These are phyloP conservation scores for Rhynchospora tenuis DNA, from an alignment of 176 grass and related monocot species.

Conservation along the genomic window DNA sequence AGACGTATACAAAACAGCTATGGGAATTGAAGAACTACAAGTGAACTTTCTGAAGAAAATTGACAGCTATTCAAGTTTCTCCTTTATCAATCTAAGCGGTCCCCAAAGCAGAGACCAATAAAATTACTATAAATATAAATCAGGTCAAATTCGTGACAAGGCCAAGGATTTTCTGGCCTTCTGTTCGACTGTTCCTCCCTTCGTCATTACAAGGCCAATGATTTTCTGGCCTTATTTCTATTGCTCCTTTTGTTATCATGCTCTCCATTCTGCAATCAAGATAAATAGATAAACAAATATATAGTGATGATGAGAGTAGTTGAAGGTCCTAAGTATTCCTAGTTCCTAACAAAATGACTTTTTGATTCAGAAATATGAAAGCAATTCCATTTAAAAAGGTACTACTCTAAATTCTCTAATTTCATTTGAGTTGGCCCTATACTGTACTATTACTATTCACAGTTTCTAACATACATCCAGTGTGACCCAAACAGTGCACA, in stretches of 20 bases:
- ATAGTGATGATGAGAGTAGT: neutral
- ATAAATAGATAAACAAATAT: neutral
- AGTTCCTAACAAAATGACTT: neutral
- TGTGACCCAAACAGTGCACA: neutral
- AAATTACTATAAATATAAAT: constrained; percentile 11
- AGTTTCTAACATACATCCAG: neutral
- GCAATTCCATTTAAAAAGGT: no score
- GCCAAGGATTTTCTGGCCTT: constrained; percentile 11
- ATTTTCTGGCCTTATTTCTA: constrained; percentile 14
- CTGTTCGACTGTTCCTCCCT: neutral
- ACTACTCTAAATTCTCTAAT: no score
- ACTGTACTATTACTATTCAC: neutral
- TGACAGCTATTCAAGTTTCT: neutral
- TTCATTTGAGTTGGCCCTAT: no score
- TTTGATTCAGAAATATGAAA: neutral
- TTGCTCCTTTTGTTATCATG: neutral
- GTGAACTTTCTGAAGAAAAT: constrained; percentile 4
- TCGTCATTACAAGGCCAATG: neutral
- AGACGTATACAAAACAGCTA: neutral
- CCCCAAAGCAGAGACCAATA: neutral
- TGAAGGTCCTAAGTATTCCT: neutral
- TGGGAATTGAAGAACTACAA: neutral
- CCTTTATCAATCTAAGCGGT: neutral
- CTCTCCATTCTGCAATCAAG: constrained; percentile 15
- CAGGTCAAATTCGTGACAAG: neutral